phyloP scores from a whole-genome alignment of 192 early-diverging fungal genomes.

The Lunasporangiospora selenospora region DNA sequence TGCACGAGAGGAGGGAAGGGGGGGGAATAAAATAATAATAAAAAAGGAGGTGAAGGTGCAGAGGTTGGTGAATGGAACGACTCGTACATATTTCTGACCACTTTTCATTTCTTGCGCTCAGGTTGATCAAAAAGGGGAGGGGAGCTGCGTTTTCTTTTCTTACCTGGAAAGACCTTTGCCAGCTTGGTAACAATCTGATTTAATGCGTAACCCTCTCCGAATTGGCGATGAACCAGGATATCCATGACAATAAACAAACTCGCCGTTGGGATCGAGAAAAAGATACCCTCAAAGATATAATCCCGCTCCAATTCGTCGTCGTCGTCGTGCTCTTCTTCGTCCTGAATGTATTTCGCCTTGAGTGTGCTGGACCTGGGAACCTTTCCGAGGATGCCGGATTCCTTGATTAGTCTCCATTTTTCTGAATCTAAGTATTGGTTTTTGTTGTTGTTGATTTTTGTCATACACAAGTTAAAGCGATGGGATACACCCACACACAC shows the following conservation, averaged over 20 bases:
- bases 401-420: conserved; percentile 43
- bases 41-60: background rate
- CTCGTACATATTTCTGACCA: too few relatives aligned
- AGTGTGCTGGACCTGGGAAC: too few relatives aligned
- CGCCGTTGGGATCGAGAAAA: conserved; percentile 43
- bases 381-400: conserved; percentile 31
- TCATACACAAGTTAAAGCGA: too few relatives aligned
- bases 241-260: conserved; percentile 49
- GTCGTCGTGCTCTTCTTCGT: background rate
- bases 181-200: conserved; percentile 20
- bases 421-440: conserved; percentile 42
- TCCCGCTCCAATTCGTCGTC: conserved; percentile 9
- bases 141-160: too few relatives aligned
- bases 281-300: conserved; percentile 46
- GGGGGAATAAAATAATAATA: too few relatives aligned
- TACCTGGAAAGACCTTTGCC: conserved; percentile 44
- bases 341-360: background rate
- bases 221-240: conserved; percentile 42
- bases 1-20: background rate
- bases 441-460: too few relatives aligned
- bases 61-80: too few relatives aligned
- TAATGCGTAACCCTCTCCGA: conserved; percentile 28
- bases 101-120: too few relatives aligned
- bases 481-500: too few relatives aligned
- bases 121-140: too few relatives aligned